phyloP scores from a whole-genome alignment of 1,284 basidiomycete genomes.

The Ustilago shanxiensis region DNA sequence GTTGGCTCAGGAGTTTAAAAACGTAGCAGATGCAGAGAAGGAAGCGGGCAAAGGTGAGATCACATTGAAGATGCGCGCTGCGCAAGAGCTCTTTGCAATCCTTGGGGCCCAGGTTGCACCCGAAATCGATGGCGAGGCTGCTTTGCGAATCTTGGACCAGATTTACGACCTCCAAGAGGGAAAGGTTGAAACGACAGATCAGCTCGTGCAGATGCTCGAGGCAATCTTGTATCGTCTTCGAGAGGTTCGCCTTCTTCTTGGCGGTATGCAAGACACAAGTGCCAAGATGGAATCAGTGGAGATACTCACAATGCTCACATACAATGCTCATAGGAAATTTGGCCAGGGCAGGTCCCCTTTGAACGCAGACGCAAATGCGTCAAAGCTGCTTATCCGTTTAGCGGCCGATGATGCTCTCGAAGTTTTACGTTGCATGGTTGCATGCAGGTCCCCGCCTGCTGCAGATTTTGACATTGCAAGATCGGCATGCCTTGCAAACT shows the following conservation, averaged over 20 bases:
- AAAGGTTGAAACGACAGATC: not conserved
- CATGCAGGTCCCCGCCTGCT: not conserved
- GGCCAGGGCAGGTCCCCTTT: conserved; percentile 4
- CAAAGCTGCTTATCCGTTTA: conserved; percentile 5
- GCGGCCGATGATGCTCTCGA: conserved; percentile 28
- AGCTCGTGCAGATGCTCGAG: conserved; percentile 18
- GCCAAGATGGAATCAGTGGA: not conserved
- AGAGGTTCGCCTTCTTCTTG: conserved; percentile 14
- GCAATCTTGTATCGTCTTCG: conserved; percentile 33
- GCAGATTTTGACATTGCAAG: not conserved
- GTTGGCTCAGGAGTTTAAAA: conserved; percentile 8
- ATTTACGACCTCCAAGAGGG: too few species aligned
- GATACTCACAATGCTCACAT: conserved; percentile 5
- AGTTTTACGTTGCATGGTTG: conserved; percentile 24
- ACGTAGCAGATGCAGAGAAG: conserved; percentile 13
- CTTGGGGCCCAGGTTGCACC: not conserved
- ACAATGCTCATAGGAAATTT: conserved; percentile 10
- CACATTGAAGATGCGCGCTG: conserved; percentile 32
- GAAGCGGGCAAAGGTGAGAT: not conserved
- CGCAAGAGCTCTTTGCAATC: conserved; percentile 14
- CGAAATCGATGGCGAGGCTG: not conserved
- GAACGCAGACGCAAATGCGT: not conserved
- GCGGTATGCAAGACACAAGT: not conserved
- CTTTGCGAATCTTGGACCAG: not conserved
- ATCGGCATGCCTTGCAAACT: conserved; percentile 19